Conservation (phyloP, 768 basidiomycete genomes). For the Paxillus involutus region DNA sequence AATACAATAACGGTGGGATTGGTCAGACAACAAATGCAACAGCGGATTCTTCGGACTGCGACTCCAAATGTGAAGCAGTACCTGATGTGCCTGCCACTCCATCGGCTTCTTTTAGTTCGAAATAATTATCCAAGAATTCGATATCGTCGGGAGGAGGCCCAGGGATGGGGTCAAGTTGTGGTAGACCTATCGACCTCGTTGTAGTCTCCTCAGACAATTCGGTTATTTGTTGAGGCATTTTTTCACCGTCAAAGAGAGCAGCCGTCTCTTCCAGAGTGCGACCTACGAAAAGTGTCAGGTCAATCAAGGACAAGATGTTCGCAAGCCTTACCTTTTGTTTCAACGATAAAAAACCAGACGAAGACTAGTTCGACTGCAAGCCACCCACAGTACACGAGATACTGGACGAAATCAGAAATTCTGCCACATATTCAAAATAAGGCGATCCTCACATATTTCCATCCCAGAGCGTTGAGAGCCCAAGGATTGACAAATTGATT, state of each 20-base stretch:
- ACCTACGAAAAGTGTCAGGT: background rate
- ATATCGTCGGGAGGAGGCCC: background rate
- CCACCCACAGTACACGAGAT: conserved; percentile 66
- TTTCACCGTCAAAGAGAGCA: conserved; percentile 67
- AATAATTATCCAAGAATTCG: background rate
- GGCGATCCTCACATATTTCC: conserved; percentile 42
- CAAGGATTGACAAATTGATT: conserved; percentile 82
- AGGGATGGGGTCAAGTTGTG: background rate
- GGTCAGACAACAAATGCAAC: background rate
- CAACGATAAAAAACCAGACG: conserved; percentile 53
- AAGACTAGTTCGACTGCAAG: conserved; percentile 60
- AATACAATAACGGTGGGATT: conserved; percentile 1
- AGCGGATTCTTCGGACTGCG: conserved; percentile 7
- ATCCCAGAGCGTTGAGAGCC: conserved; percentile 53
- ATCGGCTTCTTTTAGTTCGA: conserved; percentile 3
- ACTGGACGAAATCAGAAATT: conserved; percentile 26
- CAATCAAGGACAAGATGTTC: background rate
- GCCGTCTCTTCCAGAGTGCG: conserved; percentile 74
- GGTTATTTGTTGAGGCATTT: conserved; percentile 37
- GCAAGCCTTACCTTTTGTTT: conserved; percentile 52
- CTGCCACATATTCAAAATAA: background rate
- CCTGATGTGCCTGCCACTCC: background rate
- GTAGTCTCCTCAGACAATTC: conserved; percentile 51
- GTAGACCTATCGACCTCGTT: conserved; percentile 27
- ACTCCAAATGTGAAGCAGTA: background rate